Conservation (phyloP, 345 rosid species). For the Noccaea bulbosa region DNA sequence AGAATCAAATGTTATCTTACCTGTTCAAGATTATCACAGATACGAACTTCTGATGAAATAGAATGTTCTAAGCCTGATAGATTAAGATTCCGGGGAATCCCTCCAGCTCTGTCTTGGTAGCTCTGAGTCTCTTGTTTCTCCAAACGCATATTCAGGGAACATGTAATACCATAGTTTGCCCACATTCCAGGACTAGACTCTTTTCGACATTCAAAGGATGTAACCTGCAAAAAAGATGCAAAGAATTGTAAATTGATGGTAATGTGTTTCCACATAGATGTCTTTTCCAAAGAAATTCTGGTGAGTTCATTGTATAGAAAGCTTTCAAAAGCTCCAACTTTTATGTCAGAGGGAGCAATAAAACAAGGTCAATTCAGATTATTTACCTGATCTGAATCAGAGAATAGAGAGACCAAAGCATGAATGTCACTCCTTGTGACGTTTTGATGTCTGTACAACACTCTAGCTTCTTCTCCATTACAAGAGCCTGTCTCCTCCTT, state of each 20-base stretch:
- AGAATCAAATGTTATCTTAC: neutral
- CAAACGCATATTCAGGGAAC: constrained; percentile 1
- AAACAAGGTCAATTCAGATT: constrained; percentile 7
- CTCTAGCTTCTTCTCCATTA: constrained; percentile 54
- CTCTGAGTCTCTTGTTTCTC: constrained; percentile 3
- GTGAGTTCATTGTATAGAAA: neutral
- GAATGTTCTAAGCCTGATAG: neutral
- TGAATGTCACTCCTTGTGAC: constrained; percentile 67
- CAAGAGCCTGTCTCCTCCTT: constrained; percentile 43
- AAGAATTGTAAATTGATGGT: neutral
- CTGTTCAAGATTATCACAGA: neutral
- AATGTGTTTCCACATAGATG: neutral
- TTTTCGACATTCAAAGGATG: constrained; percentile 25
- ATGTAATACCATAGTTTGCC: constrained; percentile 24
- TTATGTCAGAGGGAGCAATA: neutral
- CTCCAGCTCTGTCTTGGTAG: neutral
- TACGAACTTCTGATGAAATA: neutral
- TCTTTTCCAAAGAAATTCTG: neutral
- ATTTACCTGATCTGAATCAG: constrained; percentile 68
- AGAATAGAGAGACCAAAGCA: constrained; percentile 63
- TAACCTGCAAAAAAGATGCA: constrained; percentile 16
- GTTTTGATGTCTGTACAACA: constrained; percentile 59
- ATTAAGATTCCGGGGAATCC: constrained; percentile 13
- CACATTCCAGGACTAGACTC: constrained; percentile 7
- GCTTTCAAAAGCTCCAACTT: neutral